Conservation (phyloP, 2,329 filamentous ascomycete genomes). For the Cladophialophora chaetospira region DNA sequence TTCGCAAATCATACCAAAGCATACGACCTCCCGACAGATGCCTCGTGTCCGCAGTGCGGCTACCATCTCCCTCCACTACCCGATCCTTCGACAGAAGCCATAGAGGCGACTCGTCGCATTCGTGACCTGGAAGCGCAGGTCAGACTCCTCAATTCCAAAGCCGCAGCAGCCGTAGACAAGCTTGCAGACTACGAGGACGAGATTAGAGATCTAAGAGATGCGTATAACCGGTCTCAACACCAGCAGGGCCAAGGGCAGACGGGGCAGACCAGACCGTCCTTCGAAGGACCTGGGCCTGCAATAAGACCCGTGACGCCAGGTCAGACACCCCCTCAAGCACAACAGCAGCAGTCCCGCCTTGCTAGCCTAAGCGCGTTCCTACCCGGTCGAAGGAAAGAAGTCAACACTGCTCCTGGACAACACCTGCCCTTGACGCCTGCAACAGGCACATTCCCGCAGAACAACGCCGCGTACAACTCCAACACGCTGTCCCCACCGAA, state of each 20-base stretch:
- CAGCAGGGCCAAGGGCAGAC: slow-evolving; percentile 26
- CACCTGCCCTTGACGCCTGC: slow-evolving; percentile 42
- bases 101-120: slow-evolving; percentile 45
- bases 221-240: slow-evolving; percentile 21
- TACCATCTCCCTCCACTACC: slow-evolving; percentile 35
- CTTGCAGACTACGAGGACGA: slow-evolving; percentile 67
- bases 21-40: slow-evolving; percentile 5
- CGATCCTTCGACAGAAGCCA: slow-evolving; percentile 31
- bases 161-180: slow-evolving; percentile 55
- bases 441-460: slow-evolving; percentile 40
- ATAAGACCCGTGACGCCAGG: neutral
- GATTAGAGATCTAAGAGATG: slow-evolving; percentile 52
- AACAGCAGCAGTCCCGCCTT: slow-evolving; percentile 21
- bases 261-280: slow-evolving; percentile 20
- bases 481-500: slow-evolving; percentile 30
- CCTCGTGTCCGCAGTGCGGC: slow-evolving; percentile 45
- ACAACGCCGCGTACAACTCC: slow-evolving; percentile 15
- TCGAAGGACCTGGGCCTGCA: slow-evolving; percentile 14
- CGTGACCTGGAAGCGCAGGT: slow-evolving; percentile 59
- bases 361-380: slow-evolving; percentile 34
- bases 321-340: slow-evolving; percentile 7
- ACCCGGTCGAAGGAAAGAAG: slow-evolving; percentile 32
- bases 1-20: slow-evolving; percentile 12
- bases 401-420: slow-evolving; percentile 5
- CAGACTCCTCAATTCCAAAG: slow-evolving; percentile 54